A percentile compares a stretch with the other conserved stretches of the same genome.
Evolutionary conservation across 2,329 filamentous ascomycete genomes (phyloP).

Genomic region (Mariannaea sp.): DNA sequence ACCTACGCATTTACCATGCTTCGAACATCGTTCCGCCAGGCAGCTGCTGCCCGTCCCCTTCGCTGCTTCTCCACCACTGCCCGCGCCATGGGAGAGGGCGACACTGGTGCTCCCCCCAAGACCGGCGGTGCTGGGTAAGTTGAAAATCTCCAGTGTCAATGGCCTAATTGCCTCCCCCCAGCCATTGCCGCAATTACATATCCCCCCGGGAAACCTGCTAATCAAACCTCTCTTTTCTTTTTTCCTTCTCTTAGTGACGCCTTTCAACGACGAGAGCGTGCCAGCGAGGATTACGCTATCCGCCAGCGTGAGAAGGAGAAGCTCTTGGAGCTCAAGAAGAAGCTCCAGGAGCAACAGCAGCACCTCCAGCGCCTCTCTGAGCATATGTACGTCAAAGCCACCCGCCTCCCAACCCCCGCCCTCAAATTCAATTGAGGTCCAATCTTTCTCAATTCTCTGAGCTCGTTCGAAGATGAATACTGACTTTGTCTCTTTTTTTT

Average conservation of each 20-base stretch:
- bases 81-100: slow-evolving; percentile 70
- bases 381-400: slow-evolving; percentile 73
- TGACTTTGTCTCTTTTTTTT: slow-evolving; percentile 18
- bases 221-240: no score
- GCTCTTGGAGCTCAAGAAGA: slow-evolving; percentile 75
- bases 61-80: slow-evolving; percentile 66
- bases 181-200: not conserved
- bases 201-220: not conserved
- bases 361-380: slow-evolving; percentile 84
- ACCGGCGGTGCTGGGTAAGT: slow-evolving; percentile 59
- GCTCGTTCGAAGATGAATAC: slow-evolving; percentile 1
- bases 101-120: slow-evolving; percentile 66
- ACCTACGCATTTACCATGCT: slow-evolving; percentile 60
- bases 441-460: not conserved
- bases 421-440: slow-evolving; percentile 14
- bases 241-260: slow-evolving; percentile 83
- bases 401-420: not conserved
- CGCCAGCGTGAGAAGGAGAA: slow-evolving; percentile 88
- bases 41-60: slow-evolving; percentile 58
- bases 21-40: slow-evolving; percentile 65
- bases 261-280: slow-evolving; percentile 90
- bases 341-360: slow-evolving; percentile 75
- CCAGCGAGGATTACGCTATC: slow-evolving; percentile 84
- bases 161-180: not conserved
- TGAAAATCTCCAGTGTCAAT: slow-evolving; percentile 12